Evolutionary conservation across 169 alveolate species (phyloP), one percentile per base, ranked within the genome.

Genomic region (Plasmodium ovale): DNA sequence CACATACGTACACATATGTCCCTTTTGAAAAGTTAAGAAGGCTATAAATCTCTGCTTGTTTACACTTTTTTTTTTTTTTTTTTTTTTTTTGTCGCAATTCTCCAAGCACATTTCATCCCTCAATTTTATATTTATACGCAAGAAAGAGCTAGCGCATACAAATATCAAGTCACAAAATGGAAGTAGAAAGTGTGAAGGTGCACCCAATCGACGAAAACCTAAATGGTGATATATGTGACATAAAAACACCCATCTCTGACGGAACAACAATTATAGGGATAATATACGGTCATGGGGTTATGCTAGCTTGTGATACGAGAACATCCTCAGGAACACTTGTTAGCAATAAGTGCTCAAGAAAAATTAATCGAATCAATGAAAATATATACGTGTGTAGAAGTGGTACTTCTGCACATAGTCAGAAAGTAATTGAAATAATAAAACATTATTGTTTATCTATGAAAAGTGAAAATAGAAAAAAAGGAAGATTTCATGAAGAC

Each of bases 341-440:
- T 42, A 97, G 96, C 23, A 95, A 95, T 68, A 92, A 98, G 42
- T 98, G 97, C 27, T 97, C 99, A 4, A 88, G 98, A 51, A 97
- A 97, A 94, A 96, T 97, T 29, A 95, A 98, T 87, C 92, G 95
- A 33, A 87, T 95, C 51, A 79, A 95, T 87, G 97, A 93, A 44
- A 96, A 87, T 59, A 95, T 97, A n/a, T 97, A 94, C 91, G 97
- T 97, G 85, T 94, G 97, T 87, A 95, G 98, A 33, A 94, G 98
- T 51, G 99, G 99, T 16, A 89, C 98, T 37, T 98, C 99, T n/a
- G 98, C 99, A 12, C 99, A 97, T 89, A 96, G 99, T 16, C 98
- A 96, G 92, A 96, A 94, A 51, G 72, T 97, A 56, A 92, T 97
- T 44, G 93, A 93, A 84, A 92, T 95, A 14, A 94, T 95, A 70